phyloP scores from a whole-genome alignment of 2,329 filamentous ascomycete genomes.

The Diaporthe humulicola region DNA sequence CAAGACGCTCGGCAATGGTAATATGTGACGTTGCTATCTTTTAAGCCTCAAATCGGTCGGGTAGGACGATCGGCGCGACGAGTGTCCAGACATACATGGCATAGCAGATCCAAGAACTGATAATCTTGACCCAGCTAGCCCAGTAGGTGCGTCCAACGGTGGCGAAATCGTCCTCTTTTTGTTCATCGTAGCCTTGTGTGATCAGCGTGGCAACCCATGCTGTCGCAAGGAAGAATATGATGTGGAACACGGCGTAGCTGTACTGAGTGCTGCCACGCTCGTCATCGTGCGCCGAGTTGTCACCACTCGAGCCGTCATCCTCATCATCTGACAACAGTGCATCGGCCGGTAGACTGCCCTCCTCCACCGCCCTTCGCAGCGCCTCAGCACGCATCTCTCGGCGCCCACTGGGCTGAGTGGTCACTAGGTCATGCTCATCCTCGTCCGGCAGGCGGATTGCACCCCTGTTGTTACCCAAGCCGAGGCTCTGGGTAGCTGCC shows the following conservation, averaged over 20 bases:
- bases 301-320: constrained; percentile 71
- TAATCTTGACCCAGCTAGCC: constrained; percentile 99
- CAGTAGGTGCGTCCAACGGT: constrained; percentile 96
- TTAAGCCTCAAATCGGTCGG: constrained; percentile 81
- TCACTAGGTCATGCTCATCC: constrained; percentile 90
- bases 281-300: constrained; percentile 81
- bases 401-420: constrained; percentile 82
- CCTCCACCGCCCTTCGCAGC: constrained; percentile 90
- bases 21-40: constrained; percentile 44
- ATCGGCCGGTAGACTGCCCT: constrained; percentile 91
- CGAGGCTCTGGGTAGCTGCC: constrained; percentile 90
- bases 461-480: constrained; percentile 72
- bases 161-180: constrained; percentile 78
- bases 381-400: constrained; percentile 95
- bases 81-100: constrained; percentile 94
- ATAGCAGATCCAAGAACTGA: constrained; percentile 97
- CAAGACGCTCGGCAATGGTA: constrained; percentile 48
- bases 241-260: constrained; percentile 94
- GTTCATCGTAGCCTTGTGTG: constrained; percentile 77
- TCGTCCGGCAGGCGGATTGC: constrained; percentile 74
- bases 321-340: constrained; percentile 83
- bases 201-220: constrained; percentile 95
- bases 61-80: constrained; percentile 85
- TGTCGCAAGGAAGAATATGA: constrained; percentile 97
- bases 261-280: constrained; percentile 93